A percentile compares a stretch with the other conserved stretches of the same genome.
Evolutionary conservation across 2,329 filamentous ascomycete genomes (phyloP).

Genomic region (Niveomyces coronatus): DNA sequence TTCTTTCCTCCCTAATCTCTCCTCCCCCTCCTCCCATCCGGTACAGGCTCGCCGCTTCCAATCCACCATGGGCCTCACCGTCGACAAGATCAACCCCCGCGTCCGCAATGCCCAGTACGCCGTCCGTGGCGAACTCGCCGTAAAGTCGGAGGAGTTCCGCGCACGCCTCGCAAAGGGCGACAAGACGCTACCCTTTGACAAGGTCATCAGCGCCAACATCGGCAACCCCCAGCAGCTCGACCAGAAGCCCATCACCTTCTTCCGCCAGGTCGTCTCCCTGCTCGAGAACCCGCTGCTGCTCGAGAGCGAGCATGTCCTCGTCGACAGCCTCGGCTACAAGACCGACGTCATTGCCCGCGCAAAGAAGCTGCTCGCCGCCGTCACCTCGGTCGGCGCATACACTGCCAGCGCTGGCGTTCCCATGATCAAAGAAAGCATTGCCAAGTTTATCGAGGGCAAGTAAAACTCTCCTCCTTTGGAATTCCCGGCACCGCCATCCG

Average conservation of each 20-base stretch:
- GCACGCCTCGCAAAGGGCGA: slow-evolving; percentile 55
- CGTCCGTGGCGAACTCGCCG: slow-evolving; percentile 88
- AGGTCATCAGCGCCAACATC: slow-evolving; percentile 95
- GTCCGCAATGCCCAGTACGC: slow-evolving; percentile 87
- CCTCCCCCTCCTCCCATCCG: background rate
- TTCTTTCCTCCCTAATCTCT: background rate
- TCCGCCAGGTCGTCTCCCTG: slow-evolving; percentile 89
- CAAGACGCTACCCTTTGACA: slow-evolving; percentile 64
- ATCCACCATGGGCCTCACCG: slow-evolving; percentile 45
- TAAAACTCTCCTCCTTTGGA: slow-evolving; percentile 11
- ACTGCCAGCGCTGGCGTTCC: slow-evolving; percentile 86
- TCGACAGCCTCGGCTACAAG: slow-evolving; percentile 73
- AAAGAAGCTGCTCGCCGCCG: slow-evolving; percentile 65
- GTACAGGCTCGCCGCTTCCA: slow-evolving; percentile 3
- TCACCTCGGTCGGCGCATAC: slow-evolving; percentile 91
- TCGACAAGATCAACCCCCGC: slow-evolving; percentile 87
- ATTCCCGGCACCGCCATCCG: background rate
- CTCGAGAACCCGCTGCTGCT: slow-evolving; percentile 83
- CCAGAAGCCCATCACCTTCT: slow-evolving; percentile 98
- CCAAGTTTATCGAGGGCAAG: slow-evolving; percentile 81
- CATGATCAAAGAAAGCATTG: slow-evolving; percentile 78
- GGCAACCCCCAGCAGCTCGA: slow-evolving; percentile 98
- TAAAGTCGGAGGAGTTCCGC: slow-evolving; percentile 86
- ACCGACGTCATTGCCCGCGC: slow-evolving; percentile 80
- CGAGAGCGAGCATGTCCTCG: slow-evolving; percentile 70